These are phyloP conservation scores for Hepatocystis sp. DNA, from an alignment of 169 alveolate species.

Conservation along the genomic window DNA sequence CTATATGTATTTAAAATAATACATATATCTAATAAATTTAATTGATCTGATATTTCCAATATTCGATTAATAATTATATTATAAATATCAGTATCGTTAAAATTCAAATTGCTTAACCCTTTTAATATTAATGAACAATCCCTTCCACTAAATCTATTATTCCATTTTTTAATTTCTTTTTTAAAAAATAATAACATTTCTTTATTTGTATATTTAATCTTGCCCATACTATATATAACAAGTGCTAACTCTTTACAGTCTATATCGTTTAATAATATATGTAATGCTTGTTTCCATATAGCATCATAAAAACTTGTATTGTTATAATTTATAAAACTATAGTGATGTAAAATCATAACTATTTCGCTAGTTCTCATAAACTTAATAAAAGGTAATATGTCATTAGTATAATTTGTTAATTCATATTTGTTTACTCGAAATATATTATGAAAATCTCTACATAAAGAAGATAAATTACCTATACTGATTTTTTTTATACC, in stretches of 20 bases:
- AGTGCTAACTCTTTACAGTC: slow-evolving; percentile 76
- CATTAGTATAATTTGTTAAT: slow-evolving; percentile 59
- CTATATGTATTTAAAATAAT: slow-evolving; percentile 71
- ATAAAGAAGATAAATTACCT: slow-evolving; percentile 54
- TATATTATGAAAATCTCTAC: slow-evolving; percentile 76
- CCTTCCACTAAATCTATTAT: slow-evolving; percentile 46
- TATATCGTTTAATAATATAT: slow-evolving; percentile 45
- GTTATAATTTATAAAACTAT: slow-evolving; percentile 50
- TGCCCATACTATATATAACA: slow-evolving; percentile 73
- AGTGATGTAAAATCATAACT: slow-evolving; percentile 74
- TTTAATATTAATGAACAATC: slow-evolving; percentile 74
- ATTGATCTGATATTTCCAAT: slow-evolving; percentile 19
- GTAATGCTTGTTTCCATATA: slow-evolving; percentile 32
- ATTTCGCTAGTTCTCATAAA: slow-evolving; percentile 73
- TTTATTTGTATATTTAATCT: slow-evolving; percentile 65
- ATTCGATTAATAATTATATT: slow-evolving; percentile 25
- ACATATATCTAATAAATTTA: slow-evolving; percentile 64
- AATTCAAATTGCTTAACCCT: slow-evolving; percentile 44
- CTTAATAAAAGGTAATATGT: slow-evolving; percentile 58
- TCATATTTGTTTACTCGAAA: slow-evolving; percentile 61
- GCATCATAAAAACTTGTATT: slow-evolving; percentile 41
- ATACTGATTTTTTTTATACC: slow-evolving; percentile 63
- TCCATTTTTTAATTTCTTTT: slow-evolving; percentile 74
- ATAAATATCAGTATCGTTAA: slow-evolving; percentile 23
- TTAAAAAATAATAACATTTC: slow-evolving; percentile 60